phyloP scores from a whole-genome alignment of 805 yeast species.

The Teunomyces gatunensis region DNA sequence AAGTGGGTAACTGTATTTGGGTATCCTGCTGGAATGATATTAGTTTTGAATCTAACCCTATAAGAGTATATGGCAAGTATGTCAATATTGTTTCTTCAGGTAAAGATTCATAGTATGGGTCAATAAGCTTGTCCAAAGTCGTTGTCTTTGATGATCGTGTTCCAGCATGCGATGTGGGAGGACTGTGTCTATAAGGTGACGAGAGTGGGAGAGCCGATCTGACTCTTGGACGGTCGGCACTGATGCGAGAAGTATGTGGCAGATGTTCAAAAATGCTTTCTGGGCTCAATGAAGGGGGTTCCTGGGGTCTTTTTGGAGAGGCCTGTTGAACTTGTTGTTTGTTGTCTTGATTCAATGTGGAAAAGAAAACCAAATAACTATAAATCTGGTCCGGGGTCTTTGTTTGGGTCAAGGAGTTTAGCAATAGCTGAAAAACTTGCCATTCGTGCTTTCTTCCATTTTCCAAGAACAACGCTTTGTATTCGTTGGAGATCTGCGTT shows the following conservation, averaged over 20 bases:
- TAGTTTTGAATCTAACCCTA: constrained; percentile 62
- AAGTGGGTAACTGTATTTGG: constrained; percentile 46
- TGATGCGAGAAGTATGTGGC: background rate
- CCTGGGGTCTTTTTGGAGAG: background rate
- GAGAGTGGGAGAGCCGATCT: constrained; percentile 7
- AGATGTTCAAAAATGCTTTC: constrained; percentile 1
- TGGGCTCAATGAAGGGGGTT: constrained; percentile 4
- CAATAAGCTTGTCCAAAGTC: constrained; percentile 10
- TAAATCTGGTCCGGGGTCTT: constrained; percentile 31
- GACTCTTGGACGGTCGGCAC: background rate
- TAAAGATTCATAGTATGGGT: constrained; percentile 30
- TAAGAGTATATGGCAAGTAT: constrained; percentile 48
- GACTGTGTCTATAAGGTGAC: constrained; percentile 12
- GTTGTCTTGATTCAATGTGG: constrained; percentile 12
- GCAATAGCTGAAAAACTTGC: constrained; percentile 29
- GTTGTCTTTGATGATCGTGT: background rate
- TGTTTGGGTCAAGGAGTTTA: constrained; percentile 27
- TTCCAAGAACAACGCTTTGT: constrained; percentile 24
- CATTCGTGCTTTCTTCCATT: constrained; percentile 27
- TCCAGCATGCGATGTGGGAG: constrained; percentile 10
- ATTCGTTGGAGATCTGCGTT: constrained; percentile 19
- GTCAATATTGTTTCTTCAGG: constrained; percentile 22
- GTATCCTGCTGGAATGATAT: constrained; percentile 42
- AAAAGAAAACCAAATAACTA: constrained; percentile 34
- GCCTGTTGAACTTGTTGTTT: background rate